Percentiles rank a stretch among this genome's conserved stretches.
Conservation (phyloP, 2,329 filamentous ascomycete genomes). For the Helotiales sp. region DNA sequence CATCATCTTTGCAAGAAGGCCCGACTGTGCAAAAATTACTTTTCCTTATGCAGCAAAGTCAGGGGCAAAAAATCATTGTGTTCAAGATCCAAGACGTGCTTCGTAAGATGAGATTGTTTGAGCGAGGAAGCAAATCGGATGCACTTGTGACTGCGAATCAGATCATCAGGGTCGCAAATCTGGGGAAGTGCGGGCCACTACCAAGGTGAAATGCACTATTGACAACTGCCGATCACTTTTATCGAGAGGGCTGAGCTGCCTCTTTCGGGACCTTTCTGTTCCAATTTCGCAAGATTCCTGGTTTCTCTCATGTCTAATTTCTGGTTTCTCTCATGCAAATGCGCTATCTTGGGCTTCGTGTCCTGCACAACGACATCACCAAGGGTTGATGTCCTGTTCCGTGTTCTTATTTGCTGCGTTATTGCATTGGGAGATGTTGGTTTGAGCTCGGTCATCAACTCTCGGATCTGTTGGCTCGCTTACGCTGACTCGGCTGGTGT, state of each 20-base stretch:
- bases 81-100: too few relatives aligned
- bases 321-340: background rate
- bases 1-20: background rate
- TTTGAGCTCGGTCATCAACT: background rate
- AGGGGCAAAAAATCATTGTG: background rate
- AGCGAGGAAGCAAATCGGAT: background rate
- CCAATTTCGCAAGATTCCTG: too few relatives aligned
- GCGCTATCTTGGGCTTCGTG: background rate
- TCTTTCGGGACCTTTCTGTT: background rate
- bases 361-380: background rate
- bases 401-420: background rate
- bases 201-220: background rate
- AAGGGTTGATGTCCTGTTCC: background rate
- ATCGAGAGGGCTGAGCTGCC: background rate
- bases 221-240: background rate
- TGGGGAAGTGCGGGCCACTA: background rate
- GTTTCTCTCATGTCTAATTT: background rate
- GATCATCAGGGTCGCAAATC: conserved; percentile 1
- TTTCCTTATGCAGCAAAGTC: background rate
- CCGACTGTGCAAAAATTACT: background rate
- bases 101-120: background rate
- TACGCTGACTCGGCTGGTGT: background rate
- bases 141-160: conserved; percentile 1
- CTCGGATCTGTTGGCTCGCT: background rate
- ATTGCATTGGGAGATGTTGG: background rate